Percentiles rank a stretch among this genome's conserved stretches.
Evolutionary conservation across 768 basidiomycete genomes (phyloP).

Genomic region (Arthromyces matolae): DNA sequence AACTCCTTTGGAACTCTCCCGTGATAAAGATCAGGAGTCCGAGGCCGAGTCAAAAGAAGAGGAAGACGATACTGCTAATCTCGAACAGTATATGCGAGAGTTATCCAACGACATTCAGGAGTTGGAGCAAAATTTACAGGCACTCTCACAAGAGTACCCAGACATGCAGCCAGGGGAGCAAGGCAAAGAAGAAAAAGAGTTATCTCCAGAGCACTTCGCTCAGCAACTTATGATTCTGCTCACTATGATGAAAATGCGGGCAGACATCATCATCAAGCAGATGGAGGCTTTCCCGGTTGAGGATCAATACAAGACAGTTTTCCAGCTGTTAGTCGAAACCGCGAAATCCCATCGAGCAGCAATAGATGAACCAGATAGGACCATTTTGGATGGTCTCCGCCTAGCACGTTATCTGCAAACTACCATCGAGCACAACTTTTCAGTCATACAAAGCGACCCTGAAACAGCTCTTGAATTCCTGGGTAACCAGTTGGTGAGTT

Average conservation of each 20-base stretch:
- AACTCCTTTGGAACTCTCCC: neutral
- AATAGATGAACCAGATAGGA: neutral
- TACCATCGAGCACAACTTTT: neutral
- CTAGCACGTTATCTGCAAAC: neutral
- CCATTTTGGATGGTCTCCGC: neutral
- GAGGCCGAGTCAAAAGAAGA: too few species aligned
- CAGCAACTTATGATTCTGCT: too few species aligned
- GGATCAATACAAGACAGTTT: neutral
- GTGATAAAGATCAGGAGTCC: conserved; percentile 1
- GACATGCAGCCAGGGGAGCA: neutral
- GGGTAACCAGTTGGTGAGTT: neutral
- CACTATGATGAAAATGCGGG: too few species aligned
- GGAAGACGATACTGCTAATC: too few species aligned
- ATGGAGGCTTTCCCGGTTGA: neutral
- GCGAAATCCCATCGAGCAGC: neutral
- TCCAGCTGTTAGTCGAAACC: neutral
- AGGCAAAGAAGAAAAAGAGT: neutral
- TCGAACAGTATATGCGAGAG: too few species aligned
- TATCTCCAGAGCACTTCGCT: too few species aligned
- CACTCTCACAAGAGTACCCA: too few species aligned
- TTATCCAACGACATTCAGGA: too few species aligned
- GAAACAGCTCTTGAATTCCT: neutral
- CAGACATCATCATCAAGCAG: neutral
- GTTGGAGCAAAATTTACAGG: too few species aligned
- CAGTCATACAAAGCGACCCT: neutral